These are phyloP conservation scores for Grigorovia transvaalensis DNA, from an alignment of 805 yeast species.

Conservation along the genomic window DNA sequence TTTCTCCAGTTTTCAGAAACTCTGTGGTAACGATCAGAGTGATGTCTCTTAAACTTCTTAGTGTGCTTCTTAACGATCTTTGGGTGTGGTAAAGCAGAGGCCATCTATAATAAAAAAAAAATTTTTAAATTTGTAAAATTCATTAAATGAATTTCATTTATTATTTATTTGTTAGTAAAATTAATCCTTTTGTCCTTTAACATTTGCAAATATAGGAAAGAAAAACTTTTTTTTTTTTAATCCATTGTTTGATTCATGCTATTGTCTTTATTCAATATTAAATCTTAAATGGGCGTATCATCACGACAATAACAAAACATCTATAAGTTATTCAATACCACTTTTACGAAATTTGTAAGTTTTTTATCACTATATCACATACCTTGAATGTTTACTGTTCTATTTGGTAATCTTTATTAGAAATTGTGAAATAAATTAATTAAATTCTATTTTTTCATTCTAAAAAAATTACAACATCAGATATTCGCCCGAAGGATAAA, in stretches of 20 bases:
- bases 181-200: no score
- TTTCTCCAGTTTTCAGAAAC: slow-evolving; percentile 99
- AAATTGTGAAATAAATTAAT: not conserved
- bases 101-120: slow-evolving; percentile 43
- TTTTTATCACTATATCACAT: not conserved
- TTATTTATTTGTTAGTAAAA: no score
- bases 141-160: no score
- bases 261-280: no score
- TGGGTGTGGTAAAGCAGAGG: slow-evolving; percentile 96
- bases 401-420: not conserved
- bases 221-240: no score
- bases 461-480: not conserved
- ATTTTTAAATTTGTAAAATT: no score
- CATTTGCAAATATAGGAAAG: no score
- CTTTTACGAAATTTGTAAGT: not conserved
- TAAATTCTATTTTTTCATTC: not conserved
- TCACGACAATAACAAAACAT: not conserved
- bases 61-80: slow-evolving; percentile 99
- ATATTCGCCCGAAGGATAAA: not conserved
- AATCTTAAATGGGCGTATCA: no score
- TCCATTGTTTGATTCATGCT: no score
- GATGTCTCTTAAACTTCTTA: slow-evolving; percentile 99
- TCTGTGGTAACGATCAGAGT: slow-evolving; percentile 98
- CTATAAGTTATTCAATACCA: not conserved
- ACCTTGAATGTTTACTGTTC: not conserved